phyloP scores from a whole-genome alignment of 1,284 basidiomycete genomes.

The Lentinula novae-zelandiae region DNA sequence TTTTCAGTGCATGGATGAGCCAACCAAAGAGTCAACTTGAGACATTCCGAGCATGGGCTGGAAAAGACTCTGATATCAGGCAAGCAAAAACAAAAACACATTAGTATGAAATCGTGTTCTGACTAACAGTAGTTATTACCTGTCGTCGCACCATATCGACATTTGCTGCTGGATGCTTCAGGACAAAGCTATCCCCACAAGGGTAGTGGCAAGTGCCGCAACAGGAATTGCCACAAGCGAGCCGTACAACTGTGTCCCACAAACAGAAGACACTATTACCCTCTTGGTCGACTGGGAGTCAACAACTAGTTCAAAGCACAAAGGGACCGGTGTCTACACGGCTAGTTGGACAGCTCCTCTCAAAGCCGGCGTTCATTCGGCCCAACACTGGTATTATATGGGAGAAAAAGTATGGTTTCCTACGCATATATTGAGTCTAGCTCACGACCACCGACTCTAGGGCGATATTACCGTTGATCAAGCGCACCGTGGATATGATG shows the following conservation, averaged over 20 bases:
- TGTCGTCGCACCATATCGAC: slow-evolving; percentile 91
- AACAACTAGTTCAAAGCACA: slow-evolving; percentile 62
- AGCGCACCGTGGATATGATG: slow-evolving; percentile 88
- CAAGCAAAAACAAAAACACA: slow-evolving; percentile 19
- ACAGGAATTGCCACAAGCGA: slow-evolving; percentile 86
- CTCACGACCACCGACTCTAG: slow-evolving; percentile 29
- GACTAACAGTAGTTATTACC: slow-evolving; percentile 66
- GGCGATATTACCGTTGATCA: slow-evolving; percentile 92
- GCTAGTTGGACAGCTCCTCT: slow-evolving; percentile 86
- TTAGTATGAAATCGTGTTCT: not conserved
- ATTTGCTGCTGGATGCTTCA: slow-evolving; percentile 92
- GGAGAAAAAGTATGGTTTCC: slow-evolving; percentile 63
- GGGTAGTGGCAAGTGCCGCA: slow-evolving; percentile 85
- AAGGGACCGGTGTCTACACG: slow-evolving; percentile 84
- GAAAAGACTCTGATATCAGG: slow-evolving; percentile 90
- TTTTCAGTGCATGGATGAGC: slow-evolving; percentile 90
- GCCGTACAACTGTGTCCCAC: slow-evolving; percentile 78
- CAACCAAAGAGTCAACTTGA: slow-evolving; percentile 93
- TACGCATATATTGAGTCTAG: not conserved
- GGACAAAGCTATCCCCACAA: slow-evolving; percentile 72
- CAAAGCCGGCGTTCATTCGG: slow-evolving; percentile 77
- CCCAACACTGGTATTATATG: slow-evolving; percentile 95
- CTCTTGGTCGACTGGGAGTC: slow-evolving; percentile 92
- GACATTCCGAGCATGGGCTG: slow-evolving; percentile 93
- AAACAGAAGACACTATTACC: slow-evolving; percentile 94